Percentiles rank a stretch among this genome's conserved stretches.
These are phyloP conservation scores for Tetraselmis striata DNA, from an alignment of 139 green algal genomes.

Conservation along the genomic window DNA sequence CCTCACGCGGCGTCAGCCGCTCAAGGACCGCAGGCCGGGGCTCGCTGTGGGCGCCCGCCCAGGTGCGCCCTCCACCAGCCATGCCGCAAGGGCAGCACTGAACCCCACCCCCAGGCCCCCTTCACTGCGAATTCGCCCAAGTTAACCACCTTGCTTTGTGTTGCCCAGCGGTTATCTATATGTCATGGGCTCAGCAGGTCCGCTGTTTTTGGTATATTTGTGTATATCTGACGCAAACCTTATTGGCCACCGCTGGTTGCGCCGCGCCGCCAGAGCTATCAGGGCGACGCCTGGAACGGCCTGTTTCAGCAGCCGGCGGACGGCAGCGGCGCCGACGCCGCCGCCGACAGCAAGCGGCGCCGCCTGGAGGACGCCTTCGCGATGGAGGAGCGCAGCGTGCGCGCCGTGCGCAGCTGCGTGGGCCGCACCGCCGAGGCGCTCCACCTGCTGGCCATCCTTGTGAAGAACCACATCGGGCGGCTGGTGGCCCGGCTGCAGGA, in stretches of 20 bases:
- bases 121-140: no score
- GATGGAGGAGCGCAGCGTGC: constrained; percentile 52
- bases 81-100: not conserved
- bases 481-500: constrained; percentile 42
- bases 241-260: no score
- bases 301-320: not conserved
- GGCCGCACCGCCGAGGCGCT: constrained; percentile 51
- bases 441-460: constrained; percentile 50
- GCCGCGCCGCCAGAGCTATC: not conserved
- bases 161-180: no score
- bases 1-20: not conserved
- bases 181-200: no score
- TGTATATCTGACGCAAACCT: no score
- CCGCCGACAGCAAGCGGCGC: constrained; percentile 48
- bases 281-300: not conserved
- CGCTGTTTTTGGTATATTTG: no score
- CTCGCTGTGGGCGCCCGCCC: constrained; percentile 7
- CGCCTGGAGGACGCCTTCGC: constrained; percentile 54
- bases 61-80: constrained; percentile 4
- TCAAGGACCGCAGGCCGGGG: not conserved
- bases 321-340: not conserved
- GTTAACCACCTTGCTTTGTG: no score
- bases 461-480: constrained; percentile 35
- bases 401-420: constrained; percentile 22
- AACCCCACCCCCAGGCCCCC: no score